Evolutionary conservation across 2,329 filamentous ascomycete species (phyloP).

Genomic region (Phialocephala sp.): DNA sequence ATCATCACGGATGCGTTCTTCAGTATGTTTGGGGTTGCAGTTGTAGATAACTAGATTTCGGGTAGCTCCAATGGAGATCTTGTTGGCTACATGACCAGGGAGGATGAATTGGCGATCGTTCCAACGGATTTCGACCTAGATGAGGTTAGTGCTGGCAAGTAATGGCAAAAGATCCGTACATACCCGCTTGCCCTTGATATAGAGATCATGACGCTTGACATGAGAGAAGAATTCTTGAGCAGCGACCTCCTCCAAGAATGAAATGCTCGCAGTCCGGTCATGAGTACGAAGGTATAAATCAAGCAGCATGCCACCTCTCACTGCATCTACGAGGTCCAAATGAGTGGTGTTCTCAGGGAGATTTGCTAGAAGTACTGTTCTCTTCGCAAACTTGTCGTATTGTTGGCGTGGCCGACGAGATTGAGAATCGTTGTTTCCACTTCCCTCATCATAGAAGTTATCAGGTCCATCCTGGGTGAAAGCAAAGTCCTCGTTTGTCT

Average conservation of each 20-base stretch:
- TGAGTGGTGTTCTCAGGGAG: conserved; percentile 67
- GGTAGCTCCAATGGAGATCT: conserved; percentile 69
- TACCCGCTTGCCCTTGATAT: conserved; percentile 72
- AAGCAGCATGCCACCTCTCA: conserved; percentile 74
- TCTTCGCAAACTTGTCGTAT: conserved; percentile 45
- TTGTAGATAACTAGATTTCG: conserved; percentile 75
- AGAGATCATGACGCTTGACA: conserved; percentile 68
- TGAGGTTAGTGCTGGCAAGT: conserved; percentile 3
- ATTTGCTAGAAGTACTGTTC: conserved; percentile 68
- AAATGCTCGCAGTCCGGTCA: conserved; percentile 68
- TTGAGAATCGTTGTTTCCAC: conserved; percentile 34
- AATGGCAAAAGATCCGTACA: conserved; percentile 37
- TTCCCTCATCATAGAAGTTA: conserved; percentile 33
- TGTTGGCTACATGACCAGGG: conserved; percentile 65
- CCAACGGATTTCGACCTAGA: conserved; percentile 72
- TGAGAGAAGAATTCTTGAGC: conserved; percentile 70
- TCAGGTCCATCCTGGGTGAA: conserved; percentile 31
- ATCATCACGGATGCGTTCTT: conserved; percentile 69
- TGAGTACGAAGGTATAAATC: conserved; percentile 67
- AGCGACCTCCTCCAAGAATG: conserved; percentile 69
- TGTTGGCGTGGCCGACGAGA: conserved; percentile 30
- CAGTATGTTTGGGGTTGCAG: conserved; percentile 63
- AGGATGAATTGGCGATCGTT: conserved; percentile 73
- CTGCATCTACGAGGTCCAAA: conserved; percentile 65
- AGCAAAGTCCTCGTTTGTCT: conserved; percentile 32